phyloP scores from a whole-genome alignment of 768 basidiomycete species.

The Leccinum barrowsii region DNA sequence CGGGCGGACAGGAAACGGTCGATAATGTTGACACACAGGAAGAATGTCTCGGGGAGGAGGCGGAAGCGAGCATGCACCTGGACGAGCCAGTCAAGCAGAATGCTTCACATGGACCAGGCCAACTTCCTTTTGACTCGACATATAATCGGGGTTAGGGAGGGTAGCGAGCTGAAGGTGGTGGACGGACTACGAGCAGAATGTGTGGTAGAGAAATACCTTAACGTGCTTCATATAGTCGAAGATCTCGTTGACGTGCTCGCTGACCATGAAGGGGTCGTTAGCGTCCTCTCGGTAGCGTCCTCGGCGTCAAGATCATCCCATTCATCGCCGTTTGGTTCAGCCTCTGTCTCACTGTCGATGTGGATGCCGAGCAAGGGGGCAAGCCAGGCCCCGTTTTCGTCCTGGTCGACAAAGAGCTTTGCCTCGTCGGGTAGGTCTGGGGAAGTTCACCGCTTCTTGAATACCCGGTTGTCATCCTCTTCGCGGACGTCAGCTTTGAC shows the following conservation, averaged over 20 bases:
- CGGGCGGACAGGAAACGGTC: too few species aligned
- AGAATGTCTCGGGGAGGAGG: constrained; percentile 86
- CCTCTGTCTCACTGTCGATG: constrained; percentile 51
- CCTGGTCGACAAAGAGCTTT: constrained; percentile 41
- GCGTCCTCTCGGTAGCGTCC: too few species aligned
- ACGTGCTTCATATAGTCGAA: constrained; percentile 84
- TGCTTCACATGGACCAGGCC: constrained; percentile 84
- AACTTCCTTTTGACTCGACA: constrained; percentile 77
- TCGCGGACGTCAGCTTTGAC: constrained; percentile 28
- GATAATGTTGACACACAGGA: constrained; percentile 53
- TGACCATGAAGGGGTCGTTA: constrained; percentile 96
- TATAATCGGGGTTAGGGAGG: constrained; percentile 82
- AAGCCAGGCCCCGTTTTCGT: constrained; percentile 29
- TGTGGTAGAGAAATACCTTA: constrained; percentile 55
- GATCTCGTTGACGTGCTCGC: constrained; percentile 92
- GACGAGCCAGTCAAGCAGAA: constrained; percentile 91
- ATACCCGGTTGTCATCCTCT: constrained; percentile 54
- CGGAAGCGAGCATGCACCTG: constrained; percentile 87
- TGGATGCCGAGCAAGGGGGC: constrained; percentile 41
- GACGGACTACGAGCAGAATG: too few species aligned
- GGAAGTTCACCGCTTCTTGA: constrained; percentile 76
- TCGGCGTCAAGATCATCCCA: constrained; percentile 95
- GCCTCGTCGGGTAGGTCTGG: constrained; percentile 52
- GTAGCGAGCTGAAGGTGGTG: constrained; percentile 52
- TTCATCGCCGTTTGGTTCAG: constrained; percentile 53